Conservation (phyloP, 192 early-diverging fungal genomes). For the Backusella australiensis region DNA sequence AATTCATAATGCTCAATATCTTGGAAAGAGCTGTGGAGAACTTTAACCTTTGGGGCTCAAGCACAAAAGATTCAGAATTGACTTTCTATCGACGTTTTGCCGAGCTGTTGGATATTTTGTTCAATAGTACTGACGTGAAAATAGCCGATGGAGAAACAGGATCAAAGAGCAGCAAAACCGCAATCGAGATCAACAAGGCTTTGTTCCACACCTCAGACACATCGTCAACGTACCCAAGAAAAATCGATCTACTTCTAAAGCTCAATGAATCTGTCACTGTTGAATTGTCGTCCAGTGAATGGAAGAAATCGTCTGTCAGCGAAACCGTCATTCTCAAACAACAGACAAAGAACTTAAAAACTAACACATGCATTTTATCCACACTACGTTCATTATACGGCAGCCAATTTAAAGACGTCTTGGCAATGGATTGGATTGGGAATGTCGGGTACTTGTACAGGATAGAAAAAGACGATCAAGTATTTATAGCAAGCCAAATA, state of each 20-base stretch:
- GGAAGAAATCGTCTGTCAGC: slow-evolving; percentile 7
- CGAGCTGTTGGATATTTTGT: background rate
- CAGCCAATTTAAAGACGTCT: background rate
- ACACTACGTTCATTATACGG: slow-evolving; percentile 1
- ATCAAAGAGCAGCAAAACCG: background rate
- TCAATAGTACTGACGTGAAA: background rate
- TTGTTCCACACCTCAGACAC: background rate
- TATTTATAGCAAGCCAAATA: slow-evolving; percentile 10
- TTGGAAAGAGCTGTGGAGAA: background rate
- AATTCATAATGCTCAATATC: background rate
- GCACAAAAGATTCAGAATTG: background rate
- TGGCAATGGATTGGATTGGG: slow-evolving; percentile 7
- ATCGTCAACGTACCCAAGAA: slow-evolving; percentile 3
- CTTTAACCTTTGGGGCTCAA: background rate
- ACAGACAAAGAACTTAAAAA: slow-evolving; percentile 3
- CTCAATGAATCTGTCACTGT: slow-evolving; percentile 1
- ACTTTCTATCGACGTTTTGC: slow-evolving; percentile 5
- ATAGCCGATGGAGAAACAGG: background rate
- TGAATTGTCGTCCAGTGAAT: slow-evolving; percentile 10
- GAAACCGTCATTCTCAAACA: background rate
- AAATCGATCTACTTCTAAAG: slow-evolving; percentile 4
- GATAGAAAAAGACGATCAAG: background rate
- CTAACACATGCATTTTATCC: slow-evolving; percentile 5
- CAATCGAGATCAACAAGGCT: background rate
- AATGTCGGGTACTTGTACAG: slow-evolving; percentile 4